Percentiles rank a stretch among this genome's conserved stretches.
Evolutionary conservation across 768 basidiomycete species (phyloP).

Genomic region (Lentinula edodes): DNA sequence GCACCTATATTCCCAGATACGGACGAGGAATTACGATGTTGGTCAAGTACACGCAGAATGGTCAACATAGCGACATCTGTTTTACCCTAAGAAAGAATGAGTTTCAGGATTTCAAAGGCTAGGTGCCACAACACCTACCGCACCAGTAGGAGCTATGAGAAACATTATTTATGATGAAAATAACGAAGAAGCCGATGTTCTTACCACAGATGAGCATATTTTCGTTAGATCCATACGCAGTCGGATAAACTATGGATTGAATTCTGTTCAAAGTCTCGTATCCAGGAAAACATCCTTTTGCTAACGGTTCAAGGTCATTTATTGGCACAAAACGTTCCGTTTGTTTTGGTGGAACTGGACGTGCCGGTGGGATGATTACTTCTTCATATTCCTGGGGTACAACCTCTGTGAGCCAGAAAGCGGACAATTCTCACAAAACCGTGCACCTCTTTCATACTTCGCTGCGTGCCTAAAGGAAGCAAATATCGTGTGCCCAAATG

Average conservation of each 20-base stretch:
- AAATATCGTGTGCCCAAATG: constrained; percentile 72
- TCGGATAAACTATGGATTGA: constrained; percentile 91
- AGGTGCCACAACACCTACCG: constrained; percentile 46
- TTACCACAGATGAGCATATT: constrained; percentile 91
- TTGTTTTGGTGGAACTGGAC: constrained; percentile 62
- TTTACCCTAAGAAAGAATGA: constrained; percentile 67
- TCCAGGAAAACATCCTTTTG: constrained; percentile 79
- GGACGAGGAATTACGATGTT: constrained; percentile 40
- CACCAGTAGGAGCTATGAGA: constrained; percentile 87
- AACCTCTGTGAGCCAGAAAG: constrained; percentile 6
- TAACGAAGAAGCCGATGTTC: constrained; percentile 14
- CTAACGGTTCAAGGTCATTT: constrained; percentile 68
- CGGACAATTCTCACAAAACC: neutral
- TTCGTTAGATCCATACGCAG: constrained; percentile 92
- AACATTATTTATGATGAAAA: neutral
- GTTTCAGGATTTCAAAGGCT: neutral
- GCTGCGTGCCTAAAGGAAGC: constrained; percentile 77
- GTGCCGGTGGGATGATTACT: constrained; percentile 83
- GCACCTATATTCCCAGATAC: constrained; percentile 29
- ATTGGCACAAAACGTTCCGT: constrained; percentile 71
- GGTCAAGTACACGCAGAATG: constrained; percentile 81
- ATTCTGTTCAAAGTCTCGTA: constrained; percentile 87
- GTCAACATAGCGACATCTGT: constrained; percentile 96
- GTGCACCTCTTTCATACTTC: constrained; percentile 61
- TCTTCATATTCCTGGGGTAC: constrained; percentile 76